A percentile compares a stretch with the other conserved stretches of the same genome.
phyloP scores from a whole-genome alignment of 148 eudicot genomes.

The Cornus suecica region DNA sequence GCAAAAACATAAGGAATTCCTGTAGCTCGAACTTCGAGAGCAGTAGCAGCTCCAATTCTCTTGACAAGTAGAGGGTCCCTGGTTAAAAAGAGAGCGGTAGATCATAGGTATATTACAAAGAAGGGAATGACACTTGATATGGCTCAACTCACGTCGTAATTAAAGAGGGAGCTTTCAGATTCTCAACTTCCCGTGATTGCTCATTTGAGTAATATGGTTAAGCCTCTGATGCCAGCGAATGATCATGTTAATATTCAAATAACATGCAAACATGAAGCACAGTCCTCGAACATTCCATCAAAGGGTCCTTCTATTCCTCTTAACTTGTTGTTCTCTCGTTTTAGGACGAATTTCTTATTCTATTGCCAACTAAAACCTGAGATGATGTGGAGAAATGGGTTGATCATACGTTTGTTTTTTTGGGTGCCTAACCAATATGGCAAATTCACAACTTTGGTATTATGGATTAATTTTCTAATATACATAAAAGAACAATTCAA shows the following conservation, averaged over 20 bases:
- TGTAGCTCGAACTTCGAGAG: constrained; percentile 78
- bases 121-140: not conserved
- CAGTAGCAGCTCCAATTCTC: constrained; percentile 80
- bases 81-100: not conserved
- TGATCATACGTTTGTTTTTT: too few relatives aligned
- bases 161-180: too few relatives aligned
- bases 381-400: too few relatives aligned
- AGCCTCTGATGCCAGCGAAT: not conserved
- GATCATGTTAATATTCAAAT: too few relatives aligned
- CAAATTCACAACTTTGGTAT: too few relatives aligned
- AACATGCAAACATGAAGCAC: too few relatives aligned
- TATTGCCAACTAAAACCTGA: not conserved
- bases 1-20: constrained; percentile 75
- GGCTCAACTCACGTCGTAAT: too few relatives aligned
- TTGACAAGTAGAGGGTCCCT: constrained; percentile 68
- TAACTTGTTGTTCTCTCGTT: too few relatives aligned
- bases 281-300: not conserved
- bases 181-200: too few relatives aligned
- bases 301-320: not conserved
- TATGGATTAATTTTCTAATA: too few relatives aligned
- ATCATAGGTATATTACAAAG: not conserved
- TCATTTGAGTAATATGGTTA: not conserved
- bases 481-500: too few relatives aligned
- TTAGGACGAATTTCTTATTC: not conserved
- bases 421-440: too few relatives aligned